A percentile compares a stretch with the other conserved stretches of the same genome.
These are phyloP conservation scores for Micromonas pusilla DNA, from an alignment of 139 green algal species.

Conservation along the genomic window DNA sequence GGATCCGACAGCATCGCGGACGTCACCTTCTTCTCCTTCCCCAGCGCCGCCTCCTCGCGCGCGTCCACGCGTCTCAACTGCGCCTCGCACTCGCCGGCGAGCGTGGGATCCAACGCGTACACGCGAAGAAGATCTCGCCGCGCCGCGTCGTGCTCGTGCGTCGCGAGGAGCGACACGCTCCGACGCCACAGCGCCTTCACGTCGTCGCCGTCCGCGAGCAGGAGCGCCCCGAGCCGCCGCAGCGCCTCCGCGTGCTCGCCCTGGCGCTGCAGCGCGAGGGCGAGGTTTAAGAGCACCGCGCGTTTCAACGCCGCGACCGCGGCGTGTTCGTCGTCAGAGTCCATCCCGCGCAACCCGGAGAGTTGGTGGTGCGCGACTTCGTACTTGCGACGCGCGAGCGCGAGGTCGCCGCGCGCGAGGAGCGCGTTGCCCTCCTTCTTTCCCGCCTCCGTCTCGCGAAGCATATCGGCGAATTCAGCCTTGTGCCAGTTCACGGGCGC, in stretches of 20 bases:
- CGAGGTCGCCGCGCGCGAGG: not conserved
- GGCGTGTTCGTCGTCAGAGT: not conserved
- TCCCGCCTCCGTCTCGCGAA: not conserved
- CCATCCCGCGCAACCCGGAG: not conserved
- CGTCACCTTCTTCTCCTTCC: too few species aligned
- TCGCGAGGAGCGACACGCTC: slow-evolving; percentile 1
- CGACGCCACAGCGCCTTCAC: slow-evolving; percentile 21
- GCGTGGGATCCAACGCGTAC: not conserved
- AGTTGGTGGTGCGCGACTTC: not conserved
- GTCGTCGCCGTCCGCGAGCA: slow-evolving; percentile 15
- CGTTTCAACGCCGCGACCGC: not conserved
- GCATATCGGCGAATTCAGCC: not conserved
- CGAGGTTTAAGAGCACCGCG: not conserved
- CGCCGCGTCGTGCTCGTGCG: slow-evolving; percentile 2
- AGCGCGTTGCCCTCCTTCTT: slow-evolving; percentile 19
- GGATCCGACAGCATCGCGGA: too few species aligned
- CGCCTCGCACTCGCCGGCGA: not conserved
- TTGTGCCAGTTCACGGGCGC: slow-evolving; percentile 22
- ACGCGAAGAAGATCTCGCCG: not conserved
- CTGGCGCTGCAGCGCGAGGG: not conserved
- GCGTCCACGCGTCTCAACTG: not conserved
- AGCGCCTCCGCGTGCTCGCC: not conserved
- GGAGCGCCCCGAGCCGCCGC: not conserved
- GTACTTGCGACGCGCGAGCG: slow-evolving; percentile 13
- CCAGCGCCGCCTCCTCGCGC: not conserved